Evolutionary conservation across 1,284 basidiomycete genomes (phyloP).

Genomic region (Veloporphyrellus conicus): DNA sequence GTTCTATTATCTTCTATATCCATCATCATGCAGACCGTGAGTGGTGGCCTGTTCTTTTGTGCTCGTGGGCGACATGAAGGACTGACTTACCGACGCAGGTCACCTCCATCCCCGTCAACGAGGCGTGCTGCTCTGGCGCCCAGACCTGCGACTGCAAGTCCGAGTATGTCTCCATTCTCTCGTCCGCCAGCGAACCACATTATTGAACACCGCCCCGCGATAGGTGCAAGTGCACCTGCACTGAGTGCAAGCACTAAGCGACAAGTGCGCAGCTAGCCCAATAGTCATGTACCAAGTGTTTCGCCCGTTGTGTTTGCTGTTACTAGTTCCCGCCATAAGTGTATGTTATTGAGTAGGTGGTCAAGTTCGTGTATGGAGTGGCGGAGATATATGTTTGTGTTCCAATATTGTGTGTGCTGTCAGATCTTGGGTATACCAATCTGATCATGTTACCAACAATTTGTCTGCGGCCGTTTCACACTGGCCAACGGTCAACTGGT

Average conservation of each 20-base stretch:
- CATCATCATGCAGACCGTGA: conserved; percentile 23
- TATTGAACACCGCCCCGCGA: not conserved
- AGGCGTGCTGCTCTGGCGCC: conserved; percentile 21
- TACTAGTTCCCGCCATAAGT: no score
- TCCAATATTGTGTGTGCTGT: no score
- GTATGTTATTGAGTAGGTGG: no score
- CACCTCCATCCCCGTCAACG: conserved; percentile 22
- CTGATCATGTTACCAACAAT: no score
- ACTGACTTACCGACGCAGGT: conserved; percentile 7
- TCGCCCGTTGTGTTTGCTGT: no score
- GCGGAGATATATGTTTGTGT: no score
- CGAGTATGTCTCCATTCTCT: conserved; percentile 1
- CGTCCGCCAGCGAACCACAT: not conserved
- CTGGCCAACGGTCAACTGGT: no score
- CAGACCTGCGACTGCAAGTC: conserved; percentile 13
- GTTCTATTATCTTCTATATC: not conserved
- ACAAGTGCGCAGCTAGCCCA: no score
- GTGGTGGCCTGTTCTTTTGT: not conserved
- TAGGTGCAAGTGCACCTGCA: conserved; percentile 2
- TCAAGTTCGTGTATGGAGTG: no score
- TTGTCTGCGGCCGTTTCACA: no score
- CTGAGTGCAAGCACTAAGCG: conserved; percentile 5
- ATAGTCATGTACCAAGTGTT: no score
- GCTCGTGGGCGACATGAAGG: not conserved
- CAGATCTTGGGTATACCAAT: no score